A percentile compares a stretch with the other conserved stretches of the same genome.
Evolutionary conservation across 192 early-diverging fungal species (phyloP).

Genomic region (Thamnidium elegans): DNA sequence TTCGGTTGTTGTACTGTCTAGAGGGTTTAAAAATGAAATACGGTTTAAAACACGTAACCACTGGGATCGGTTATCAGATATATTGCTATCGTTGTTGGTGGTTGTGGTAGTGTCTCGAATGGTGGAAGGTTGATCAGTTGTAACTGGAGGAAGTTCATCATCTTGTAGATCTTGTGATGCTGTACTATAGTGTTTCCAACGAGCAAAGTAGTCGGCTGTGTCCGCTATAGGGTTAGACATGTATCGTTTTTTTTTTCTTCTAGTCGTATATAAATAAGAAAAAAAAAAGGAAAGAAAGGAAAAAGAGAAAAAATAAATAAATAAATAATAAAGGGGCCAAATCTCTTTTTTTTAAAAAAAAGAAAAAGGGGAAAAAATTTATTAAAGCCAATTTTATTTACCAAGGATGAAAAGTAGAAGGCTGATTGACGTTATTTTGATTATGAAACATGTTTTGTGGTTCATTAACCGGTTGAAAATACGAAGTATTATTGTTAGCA

Average conservation of each 20-base stretch:
- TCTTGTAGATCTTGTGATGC: background rate
- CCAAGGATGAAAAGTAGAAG: background rate
- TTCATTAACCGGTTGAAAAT: background rate
- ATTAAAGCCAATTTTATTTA: background rate
- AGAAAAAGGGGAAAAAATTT: background rate
- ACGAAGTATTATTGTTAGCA: background rate
- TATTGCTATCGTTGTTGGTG: slow-evolving; percentile 6
- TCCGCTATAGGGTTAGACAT: slow-evolving; percentile 36
- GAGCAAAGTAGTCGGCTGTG: slow-evolving; percentile 29
- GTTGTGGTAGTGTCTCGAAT: background rate
- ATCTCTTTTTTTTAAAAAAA: background rate
- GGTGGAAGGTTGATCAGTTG: background rate
- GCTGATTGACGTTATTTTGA: background rate
- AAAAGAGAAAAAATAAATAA: background rate
- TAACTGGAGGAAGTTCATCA: background rate
- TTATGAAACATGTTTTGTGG: background rate
- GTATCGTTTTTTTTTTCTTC: background rate
- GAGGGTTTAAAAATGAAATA: slow-evolving; percentile 18
- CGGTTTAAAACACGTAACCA: slow-evolving; percentile 8
- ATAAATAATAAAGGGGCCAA: background rate
- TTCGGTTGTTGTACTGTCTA: slow-evolving; percentile 7
- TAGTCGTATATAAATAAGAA: background rate
- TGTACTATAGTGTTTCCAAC: background rate
- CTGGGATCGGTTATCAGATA: slow-evolving; percentile 5
- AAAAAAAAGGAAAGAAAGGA: background rate